Percentiles rank a stretch among this genome's conserved stretches.
Evolutionary conservation across 805 yeast genomes (phyloP).

Genomic region (Wickerhamiella shivajii): DNA sequence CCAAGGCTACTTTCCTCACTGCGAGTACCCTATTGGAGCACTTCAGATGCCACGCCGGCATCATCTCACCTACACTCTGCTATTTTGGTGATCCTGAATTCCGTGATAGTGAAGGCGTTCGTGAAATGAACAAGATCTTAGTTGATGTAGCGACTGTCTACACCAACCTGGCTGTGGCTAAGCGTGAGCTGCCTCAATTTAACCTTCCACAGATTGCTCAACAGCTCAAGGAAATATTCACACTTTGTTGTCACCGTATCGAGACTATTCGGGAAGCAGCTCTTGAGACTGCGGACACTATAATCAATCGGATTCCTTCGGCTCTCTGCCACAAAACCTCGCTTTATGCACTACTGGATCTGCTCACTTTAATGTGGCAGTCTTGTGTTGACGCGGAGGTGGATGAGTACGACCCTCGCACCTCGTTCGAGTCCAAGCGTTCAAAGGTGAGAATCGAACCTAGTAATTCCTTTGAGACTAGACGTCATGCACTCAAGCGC

Average conservation of each 20-base stretch:
- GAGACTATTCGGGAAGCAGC: conserved; percentile 66
- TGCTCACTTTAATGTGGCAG: conserved; percentile 60
- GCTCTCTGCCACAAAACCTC: conserved; percentile 61
- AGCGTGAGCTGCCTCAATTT: conserved; percentile 41
- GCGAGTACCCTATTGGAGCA: conserved; percentile 69
- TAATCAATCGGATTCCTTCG: conserved; percentile 57
- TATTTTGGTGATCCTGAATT: conserved; percentile 83
- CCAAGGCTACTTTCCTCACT: conserved; percentile 69
- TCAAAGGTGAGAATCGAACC: conserved; percentile 38
- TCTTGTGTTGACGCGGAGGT: conserved; percentile 73
- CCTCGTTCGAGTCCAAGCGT: conserved; percentile 38
- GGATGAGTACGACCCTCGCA: conserved; percentile 74
- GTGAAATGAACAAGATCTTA: conserved; percentile 51
- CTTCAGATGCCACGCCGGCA: conserved; percentile 64
- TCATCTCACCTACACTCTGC: conserved; percentile 57
- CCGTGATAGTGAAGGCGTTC: conserved; percentile 49
- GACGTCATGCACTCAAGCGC: conserved; percentile 48
- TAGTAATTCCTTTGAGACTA: conserved; percentile 65
- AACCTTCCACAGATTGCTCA: conserved; percentile 44
- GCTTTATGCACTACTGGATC: conserved; percentile 66
- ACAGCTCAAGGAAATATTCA: conserved; percentile 55
- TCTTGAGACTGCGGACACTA: conserved; percentile 53
- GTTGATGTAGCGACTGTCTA: conserved; percentile 43
- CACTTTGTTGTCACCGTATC: conserved; percentile 65
- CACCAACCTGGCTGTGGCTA: conserved; percentile 31